Evolutionary conservation across 1,284 basidiomycete species (phyloP), one percentile per base, ranked within the genome.

Genomic region (Phaffia rhodozyma): DNA sequence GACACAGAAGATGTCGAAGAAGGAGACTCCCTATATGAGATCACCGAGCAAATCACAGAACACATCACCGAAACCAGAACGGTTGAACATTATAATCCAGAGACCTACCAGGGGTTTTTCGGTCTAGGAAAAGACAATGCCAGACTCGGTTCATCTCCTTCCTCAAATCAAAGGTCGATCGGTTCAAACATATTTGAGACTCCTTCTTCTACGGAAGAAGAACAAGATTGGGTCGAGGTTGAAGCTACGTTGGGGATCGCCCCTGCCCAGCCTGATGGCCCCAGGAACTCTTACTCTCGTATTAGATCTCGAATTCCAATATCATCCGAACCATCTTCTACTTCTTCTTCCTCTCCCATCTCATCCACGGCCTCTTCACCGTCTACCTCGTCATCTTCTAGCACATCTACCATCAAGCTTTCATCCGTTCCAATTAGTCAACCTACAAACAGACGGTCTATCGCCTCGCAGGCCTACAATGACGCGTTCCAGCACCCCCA

Each of bases 41-140:
- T 79, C 63, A 75, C 72, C 4, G 76, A 77, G 34, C 75, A 76
- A 67, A 68, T 76, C 30, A 70, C 70, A 11, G 75, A 77, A 66
- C 55, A 61, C 0, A 43, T 61, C 20, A 73, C 70, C 23, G 63
- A 62, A 47, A 74, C 71, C 23, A 56, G 55, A 38, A 63, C 71
- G 3, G 61, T 69, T 29, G 48, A 68, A 61, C 7, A 70, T 65
- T 51, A 69, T 66, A 38, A 69, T 62, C 18, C 49, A 29, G 32
- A 38, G 62, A 63, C 51, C 16, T 56, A 34, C 9, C 32, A 34
- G 32, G 32, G 32, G 9, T 34, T 9, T 34, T 34, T 34, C 9
- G 32, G 9, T 34, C 4, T 9, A 34, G 32, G 32, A 34, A 34
- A 4, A 34, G 32, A 54, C 30, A 25, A 32, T 16, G 61, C 13